Evolutionary conservation across 2,329 filamentous ascomycete genomes (phyloP).

Genomic region (Colletotrichum sp.): DNA sequence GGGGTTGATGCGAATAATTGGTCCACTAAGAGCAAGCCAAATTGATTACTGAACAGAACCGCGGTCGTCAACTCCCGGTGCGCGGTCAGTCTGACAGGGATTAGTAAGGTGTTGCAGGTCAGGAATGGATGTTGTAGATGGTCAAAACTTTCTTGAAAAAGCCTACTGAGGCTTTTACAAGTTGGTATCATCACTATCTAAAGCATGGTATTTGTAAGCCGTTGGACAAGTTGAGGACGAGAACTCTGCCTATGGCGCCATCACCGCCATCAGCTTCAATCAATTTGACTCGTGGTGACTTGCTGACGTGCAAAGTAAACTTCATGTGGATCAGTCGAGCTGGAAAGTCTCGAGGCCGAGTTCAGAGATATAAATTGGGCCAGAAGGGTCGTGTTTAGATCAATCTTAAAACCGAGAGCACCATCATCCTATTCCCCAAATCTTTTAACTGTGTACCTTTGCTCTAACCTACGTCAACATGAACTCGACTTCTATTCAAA

Average conservation of each 20-base stretch:
- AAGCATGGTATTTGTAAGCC: background rate
- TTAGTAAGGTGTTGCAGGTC: background rate
- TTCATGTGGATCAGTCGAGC: background rate
- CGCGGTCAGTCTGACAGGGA: background rate
- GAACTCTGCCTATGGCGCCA: background rate
- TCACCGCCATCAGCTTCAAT: background rate
- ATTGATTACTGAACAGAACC: background rate
- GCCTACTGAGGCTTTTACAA: background rate
- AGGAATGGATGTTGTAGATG: background rate
- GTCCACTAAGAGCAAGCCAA: background rate
- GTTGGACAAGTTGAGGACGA: no score
- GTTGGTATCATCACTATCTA: background rate
- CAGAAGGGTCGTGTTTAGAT: background rate
- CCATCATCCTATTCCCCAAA: background rate
- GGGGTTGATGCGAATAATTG: background rate
- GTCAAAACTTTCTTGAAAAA: background rate
- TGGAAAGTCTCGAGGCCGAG: background rate
- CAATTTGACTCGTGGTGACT: background rate
- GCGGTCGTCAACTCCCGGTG: background rate
- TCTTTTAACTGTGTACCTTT: background rate
- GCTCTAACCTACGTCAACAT: background rate
- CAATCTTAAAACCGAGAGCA: background rate
- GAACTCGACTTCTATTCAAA: background rate
- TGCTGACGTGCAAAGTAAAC: background rate
- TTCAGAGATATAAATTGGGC: background rate